phyloP scores from a whole-genome alignment of 305 asterid species.

The Fraxinus albicans region DNA sequence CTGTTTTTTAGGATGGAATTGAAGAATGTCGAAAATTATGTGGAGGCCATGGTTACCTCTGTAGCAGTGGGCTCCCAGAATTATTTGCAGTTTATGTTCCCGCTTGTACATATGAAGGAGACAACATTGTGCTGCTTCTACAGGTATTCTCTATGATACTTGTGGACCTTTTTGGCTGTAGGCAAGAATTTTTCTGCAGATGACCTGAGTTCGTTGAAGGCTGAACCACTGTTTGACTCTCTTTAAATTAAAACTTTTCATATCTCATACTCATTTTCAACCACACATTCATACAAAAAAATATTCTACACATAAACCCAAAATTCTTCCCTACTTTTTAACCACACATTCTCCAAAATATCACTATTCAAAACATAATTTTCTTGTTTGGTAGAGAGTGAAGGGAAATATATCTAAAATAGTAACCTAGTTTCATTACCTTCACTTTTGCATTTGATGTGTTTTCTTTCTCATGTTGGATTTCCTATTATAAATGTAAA shows the following conservation, averaged over 20 bases:
- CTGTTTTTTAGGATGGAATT: constrained; percentile 72
- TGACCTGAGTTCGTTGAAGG: background rate
- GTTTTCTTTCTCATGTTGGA: background rate
- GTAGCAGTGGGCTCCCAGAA: constrained; percentile 98
- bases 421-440: background rate
- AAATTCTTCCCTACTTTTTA: background rate
- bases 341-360: background rate
- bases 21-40: constrained; percentile 97
- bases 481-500: background rate
- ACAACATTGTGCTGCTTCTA: constrained; percentile 76
- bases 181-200: constrained; percentile 4
- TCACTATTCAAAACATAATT: background rate
- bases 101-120: constrained; percentile 99
- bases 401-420: background rate
- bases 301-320: too few relatives aligned
- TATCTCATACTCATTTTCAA: too few relatives aligned
- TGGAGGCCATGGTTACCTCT: constrained; percentile 98
- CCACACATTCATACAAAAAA: too few relatives aligned
- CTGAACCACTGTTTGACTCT: background rate
- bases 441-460: background rate
- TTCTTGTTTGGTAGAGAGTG: background rate
- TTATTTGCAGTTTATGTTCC: constrained; percentile 97
- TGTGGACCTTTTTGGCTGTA: constrained; percentile 9
- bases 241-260: too few relatives aligned
- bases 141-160: constrained; percentile 52